Percentiles rank a stretch among this genome's conserved stretches.
Conservation (phyloP, 2,329 filamentous ascomycete species). For the Epichloe baconii region DNA sequence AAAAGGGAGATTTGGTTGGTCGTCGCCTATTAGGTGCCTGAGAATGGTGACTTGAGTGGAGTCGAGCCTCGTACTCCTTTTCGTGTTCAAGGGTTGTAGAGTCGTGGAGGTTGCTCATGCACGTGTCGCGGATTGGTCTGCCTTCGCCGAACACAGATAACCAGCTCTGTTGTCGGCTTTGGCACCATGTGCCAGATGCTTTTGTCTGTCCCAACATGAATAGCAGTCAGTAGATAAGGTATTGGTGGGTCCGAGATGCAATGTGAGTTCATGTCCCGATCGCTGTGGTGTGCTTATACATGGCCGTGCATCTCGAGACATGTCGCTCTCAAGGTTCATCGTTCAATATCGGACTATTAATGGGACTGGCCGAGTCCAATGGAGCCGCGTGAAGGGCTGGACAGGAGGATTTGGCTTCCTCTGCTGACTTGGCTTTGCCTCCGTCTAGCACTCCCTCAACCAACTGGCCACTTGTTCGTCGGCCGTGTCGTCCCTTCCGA, state of each 20-base stretch:
- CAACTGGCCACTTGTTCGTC: slow-evolving; percentile 79
- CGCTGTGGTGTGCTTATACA: no score
- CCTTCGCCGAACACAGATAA: background rate
- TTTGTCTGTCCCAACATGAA: background rate
- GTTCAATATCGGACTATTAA: slow-evolving; percentile 23
- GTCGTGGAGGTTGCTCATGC: no score
- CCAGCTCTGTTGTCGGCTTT: slow-evolving; percentile 2
- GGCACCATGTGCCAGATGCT: background rate
- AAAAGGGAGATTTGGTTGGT: no score
- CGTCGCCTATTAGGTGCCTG: no score
- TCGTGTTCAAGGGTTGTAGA: no score
- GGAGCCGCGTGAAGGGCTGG: slow-evolving; percentile 83
- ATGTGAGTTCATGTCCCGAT: background rate
- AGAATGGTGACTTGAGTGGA: no score
- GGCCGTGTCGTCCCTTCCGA: slow-evolving; percentile 29
- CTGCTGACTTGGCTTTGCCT: slow-evolving; percentile 35
- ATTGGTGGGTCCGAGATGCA: background rate
- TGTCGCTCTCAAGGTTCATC: background rate
- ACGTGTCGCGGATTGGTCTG: background rate
- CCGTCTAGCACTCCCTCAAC: slow-evolving; percentile 60
- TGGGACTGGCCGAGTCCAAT: slow-evolving; percentile 56
- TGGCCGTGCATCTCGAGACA: no score
- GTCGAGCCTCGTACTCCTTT: no score
- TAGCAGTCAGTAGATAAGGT: background rate
- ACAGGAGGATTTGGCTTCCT: slow-evolving; percentile 40